Conservation (phyloP, 108 stramenopile species). For the Skeletonema potamos region DNA sequence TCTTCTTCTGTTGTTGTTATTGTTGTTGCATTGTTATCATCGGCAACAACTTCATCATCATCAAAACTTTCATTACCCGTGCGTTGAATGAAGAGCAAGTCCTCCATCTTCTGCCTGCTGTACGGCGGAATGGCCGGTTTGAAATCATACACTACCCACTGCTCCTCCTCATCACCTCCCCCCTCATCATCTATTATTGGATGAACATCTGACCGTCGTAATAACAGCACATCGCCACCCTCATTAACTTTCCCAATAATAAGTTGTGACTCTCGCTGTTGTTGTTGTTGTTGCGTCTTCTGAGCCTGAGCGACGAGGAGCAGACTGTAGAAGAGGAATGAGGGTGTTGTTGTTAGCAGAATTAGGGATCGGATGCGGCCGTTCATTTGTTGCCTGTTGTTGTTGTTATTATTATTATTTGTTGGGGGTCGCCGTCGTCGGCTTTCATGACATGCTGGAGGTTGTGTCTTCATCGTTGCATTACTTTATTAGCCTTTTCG, state of each 20-base stretch:
- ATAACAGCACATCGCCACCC: not conserved
- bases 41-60: not conserved
- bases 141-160: slow-evolving; percentile 33
- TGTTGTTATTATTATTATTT: too few species aligned
- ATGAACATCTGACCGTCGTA: not conserved
- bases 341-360: too few species aligned
- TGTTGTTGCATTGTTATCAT: not conserved
- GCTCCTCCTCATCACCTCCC: not conserved
- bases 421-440: not conserved
- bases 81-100: slow-evolving; percentile 7
- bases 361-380: not conserved
- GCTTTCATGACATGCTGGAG: too few species aligned
- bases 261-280: not conserved
- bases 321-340: not conserved
- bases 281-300: too few species aligned
- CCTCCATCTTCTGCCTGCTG: slow-evolving; percentile 1
- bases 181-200: not conserved
- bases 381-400: too few species aligned
- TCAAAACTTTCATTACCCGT: not conserved
- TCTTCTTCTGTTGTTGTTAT: not conserved
- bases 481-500: too few species aligned
- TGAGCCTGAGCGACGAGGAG: not conserved
- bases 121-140: slow-evolving; percentile 36
- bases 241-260: not conserved
- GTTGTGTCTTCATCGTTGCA: too few species aligned